These are phyloP conservation scores for Incumbomyces lentus DNA, from an alignment of 2,329 filamentous ascomycete genomes.

Conservation along the genomic window DNA sequence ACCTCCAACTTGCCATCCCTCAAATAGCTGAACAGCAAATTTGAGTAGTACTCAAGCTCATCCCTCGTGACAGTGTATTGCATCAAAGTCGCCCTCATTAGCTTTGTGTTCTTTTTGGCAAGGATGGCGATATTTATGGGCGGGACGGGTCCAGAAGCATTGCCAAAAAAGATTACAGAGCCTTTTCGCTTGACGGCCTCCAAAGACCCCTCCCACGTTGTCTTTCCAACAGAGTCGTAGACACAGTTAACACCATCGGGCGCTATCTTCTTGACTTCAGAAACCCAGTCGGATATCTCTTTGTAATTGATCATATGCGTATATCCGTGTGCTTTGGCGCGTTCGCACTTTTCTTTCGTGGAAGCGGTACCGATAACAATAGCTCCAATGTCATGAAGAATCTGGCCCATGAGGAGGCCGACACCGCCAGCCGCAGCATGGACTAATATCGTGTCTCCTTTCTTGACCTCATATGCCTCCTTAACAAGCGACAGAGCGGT, in stretches of 20 bases:
- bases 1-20: conserved; percentile 59
- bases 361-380: conserved; percentile 71
- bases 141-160: conserved; percentile 58
- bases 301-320: conserved; percentile 68
- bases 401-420: conserved; percentile 58
- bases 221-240: conserved; percentile 68
- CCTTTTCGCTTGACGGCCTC: conserved; percentile 69
- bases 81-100: conserved; percentile 65
- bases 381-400: conserved; percentile 62
- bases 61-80: conserved; percentile 59
- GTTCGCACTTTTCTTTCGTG: conserved; percentile 58
- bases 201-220: conserved; percentile 70
- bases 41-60: conserved; percentile 59
- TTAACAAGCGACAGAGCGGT: conserved; percentile 70
- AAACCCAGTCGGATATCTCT: conserved; percentile 65
- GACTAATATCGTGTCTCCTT: conserved; percentile 73
- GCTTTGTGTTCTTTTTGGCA: conserved; percentile 62
- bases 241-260: conserved; percentile 72
- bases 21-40: conserved; percentile 65
- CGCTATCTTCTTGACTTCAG: conserved; percentile 61
- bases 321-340: conserved; percentile 62
- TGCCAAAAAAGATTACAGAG: conserved; percentile 67
- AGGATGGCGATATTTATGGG: conserved; percentile 53
- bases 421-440: conserved; percentile 84
- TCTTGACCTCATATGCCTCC: conserved; percentile 60